phyloP scores from a whole-genome alignment of 2,329 filamentous ascomycete genomes.

The Alternaria incomplexa region DNA sequence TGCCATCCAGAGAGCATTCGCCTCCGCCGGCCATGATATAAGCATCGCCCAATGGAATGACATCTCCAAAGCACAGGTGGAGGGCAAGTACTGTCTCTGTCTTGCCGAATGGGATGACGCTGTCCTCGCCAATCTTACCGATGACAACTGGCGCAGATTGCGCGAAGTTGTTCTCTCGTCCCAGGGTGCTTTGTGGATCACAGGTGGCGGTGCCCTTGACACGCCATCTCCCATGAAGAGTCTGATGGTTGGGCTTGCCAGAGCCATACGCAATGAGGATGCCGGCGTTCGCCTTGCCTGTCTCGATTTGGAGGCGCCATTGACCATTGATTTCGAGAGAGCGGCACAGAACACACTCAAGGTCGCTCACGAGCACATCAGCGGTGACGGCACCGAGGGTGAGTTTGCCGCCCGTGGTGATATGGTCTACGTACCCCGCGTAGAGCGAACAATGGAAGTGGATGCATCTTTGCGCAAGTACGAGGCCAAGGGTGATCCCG shows the following conservation, averaged over 20 bases:
- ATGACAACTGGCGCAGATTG: conserved; percentile 3
- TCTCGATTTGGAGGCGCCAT: conserved; percentile 4
- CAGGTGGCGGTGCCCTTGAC: conserved; percentile 7
- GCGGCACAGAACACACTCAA: conserved; percentile 3
- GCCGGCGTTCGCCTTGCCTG: conserved; percentile 6
- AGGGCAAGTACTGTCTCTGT: conserved; percentile 6
- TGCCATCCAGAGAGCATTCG: neutral
- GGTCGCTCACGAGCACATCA: conserved; percentile 1
- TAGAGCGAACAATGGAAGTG: neutral
- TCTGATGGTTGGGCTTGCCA: conserved; percentile 10
- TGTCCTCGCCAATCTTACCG: conserved; percentile 4
- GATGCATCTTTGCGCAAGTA: conserved; percentile 9
- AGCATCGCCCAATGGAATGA: neutral
- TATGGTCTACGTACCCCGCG: conserved; percentile 3
- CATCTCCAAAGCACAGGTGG: neutral
- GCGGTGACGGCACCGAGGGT: conserved; percentile 4
- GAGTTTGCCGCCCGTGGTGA: conserved; percentile 8
- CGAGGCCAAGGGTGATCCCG: conserved; percentile 10
- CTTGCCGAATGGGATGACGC: conserved; percentile 7
- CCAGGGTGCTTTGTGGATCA: conserved; percentile 6
- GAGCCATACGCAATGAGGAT: conserved; percentile 8
- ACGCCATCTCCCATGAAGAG: conserved; percentile 4
- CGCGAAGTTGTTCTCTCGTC: conserved; percentile 7
- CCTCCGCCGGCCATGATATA: neutral
- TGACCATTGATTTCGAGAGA: neutral